Evolutionary conservation across 2,329 filamentous ascomycete species (phyloP), one percentile per base, ranked within the genome.

Genomic region (Xylaria sp.): DNA sequence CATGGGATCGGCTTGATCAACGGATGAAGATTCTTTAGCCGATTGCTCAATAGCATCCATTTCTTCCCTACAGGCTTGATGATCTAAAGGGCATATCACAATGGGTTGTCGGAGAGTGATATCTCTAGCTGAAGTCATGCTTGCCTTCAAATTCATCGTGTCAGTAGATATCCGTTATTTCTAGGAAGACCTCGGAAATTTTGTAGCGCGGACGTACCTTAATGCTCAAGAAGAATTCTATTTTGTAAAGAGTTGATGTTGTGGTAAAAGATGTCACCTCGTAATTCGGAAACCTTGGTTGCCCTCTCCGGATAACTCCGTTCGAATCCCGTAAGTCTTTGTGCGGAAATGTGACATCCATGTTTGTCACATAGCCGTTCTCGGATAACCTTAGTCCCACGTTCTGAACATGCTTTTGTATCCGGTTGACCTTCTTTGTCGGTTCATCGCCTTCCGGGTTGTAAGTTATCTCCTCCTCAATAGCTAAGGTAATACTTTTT

Each of bases 41-140:
- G 96, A 93, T 81, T 97, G 93, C 78, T 98, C 94, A 71, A 99
- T 98, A 44, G 94, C 94, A 76, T 97, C 94, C 93, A 99, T 98
- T 82, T 98, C 96, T 78, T 98, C 94, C 80, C 97, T 98, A 82
- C 96, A 99, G 18, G 92, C 93, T 73, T 97, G 93, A 77, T 98
- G 93, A 77, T 99, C 96, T 70, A 98, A 89, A 0, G 96, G 95
- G 76, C 95, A 98, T 60, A 98, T 96, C 40, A 98, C 93, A 66
- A 99, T 98, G 5, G 93, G 94, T 80, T 98, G 93, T 62, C 95
- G 90, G 51, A 98, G 86, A 35, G 90, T 86, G 64, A 99, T 97
- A 79, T 99, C 95, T 81, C 92, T 90, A 27, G 94, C 93, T 54
- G 92, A 92, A 61, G 92, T 93, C 81, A 98, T 86, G 81, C 94